A percentile compares a stretch with the other conserved stretches of the same genome.
These are phyloP conservation scores for Fraxinus greggii DNA, from an alignment of 305 asterid species.

Conservation along the genomic window DNA sequence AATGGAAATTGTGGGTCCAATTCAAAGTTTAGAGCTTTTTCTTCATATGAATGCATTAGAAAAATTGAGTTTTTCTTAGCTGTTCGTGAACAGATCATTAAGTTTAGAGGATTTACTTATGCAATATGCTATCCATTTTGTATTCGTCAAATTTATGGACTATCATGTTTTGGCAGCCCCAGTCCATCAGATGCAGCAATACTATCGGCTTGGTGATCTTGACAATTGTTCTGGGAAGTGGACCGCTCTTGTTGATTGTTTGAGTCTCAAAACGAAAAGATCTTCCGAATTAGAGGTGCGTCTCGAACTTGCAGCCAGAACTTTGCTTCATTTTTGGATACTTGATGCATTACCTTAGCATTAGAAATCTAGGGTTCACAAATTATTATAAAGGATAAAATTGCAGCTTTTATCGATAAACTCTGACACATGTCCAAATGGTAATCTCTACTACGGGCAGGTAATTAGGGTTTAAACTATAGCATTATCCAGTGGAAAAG, in stretches of 20 bases:
- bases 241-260: slow-evolving; percentile 71
- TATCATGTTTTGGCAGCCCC: slow-evolving; percentile 62
- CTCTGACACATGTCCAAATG: not conserved
- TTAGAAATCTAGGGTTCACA: not conserved
- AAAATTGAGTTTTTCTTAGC: not conserved
- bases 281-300: slow-evolving; percentile 67
- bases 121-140: not conserved
- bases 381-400: not conserved
- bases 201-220: slow-evolving; percentile 73
- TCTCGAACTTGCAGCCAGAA: not conserved
- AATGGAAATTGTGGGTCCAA: not conserved
- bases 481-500: not conserved
- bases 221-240: slow-evolving; percentile 74
- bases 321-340: slow-evolving; percentile 12
- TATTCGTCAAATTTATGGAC: slow-evolving; percentile 17
- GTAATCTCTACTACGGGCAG: not conserved
- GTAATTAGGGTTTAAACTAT: not conserved
- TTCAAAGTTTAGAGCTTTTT: not conserved
- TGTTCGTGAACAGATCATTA: not conserved
- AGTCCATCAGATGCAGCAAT: slow-evolving; percentile 84
- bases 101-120: not conserved
- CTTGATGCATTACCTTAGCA: slow-evolving; percentile 1
- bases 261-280: slow-evolving; percentile 70
- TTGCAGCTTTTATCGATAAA: not conserved
- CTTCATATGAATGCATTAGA: not conserved